Evolutionary conservation across 2,329 filamentous ascomycete species (phyloP).

Genomic region (Aspergillus caelatus): DNA sequence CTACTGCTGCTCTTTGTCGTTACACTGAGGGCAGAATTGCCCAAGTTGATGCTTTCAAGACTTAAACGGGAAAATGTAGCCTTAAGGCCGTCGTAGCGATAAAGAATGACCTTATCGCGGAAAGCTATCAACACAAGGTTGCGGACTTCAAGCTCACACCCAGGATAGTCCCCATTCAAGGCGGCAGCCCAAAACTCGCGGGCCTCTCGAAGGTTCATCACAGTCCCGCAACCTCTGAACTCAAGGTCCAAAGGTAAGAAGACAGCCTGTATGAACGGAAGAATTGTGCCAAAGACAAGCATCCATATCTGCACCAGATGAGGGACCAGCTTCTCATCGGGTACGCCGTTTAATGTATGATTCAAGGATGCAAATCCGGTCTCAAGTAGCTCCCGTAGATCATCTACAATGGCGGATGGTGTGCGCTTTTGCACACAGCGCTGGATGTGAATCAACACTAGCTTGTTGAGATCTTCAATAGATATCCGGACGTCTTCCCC

Average conservation of each 20-base stretch:
- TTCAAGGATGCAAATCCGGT: constrained; percentile 86
- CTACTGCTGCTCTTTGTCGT: constrained; percentile 48
- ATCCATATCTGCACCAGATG: constrained; percentile 93
- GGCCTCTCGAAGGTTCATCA: constrained; percentile 78
- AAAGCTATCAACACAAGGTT: constrained; percentile 85
- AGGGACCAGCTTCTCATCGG: constrained; percentile 87
- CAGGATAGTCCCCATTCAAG: constrained; percentile 50
- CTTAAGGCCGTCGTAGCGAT: constrained; percentile 85
- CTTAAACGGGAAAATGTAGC: constrained; percentile 86
- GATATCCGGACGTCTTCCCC: constrained; percentile 66
- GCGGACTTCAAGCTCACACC: constrained; percentile 77
- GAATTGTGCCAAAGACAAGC: constrained; percentile 83
- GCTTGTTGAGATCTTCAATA: constrained; percentile 66
- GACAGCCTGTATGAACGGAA: constrained; percentile 93
- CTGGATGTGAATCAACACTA: constrained; percentile 64
- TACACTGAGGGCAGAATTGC: constrained; percentile 47
- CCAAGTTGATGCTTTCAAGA: constrained; percentile 71
- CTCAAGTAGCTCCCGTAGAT: constrained; percentile 62
- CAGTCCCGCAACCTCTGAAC: constrained; percentile 78
- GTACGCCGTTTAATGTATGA: constrained; percentile 74
- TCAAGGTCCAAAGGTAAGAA: constrained; percentile 93
- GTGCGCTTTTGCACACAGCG: constrained; percentile 64
- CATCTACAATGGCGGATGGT: constrained; percentile 63
- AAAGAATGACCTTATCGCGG: constrained; percentile 84
- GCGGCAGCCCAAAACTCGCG: constrained; percentile 88